Evolutionary conservation across 208 protist species (phyloP).

Genomic region (Acanthamoeba sp.): DNA sequence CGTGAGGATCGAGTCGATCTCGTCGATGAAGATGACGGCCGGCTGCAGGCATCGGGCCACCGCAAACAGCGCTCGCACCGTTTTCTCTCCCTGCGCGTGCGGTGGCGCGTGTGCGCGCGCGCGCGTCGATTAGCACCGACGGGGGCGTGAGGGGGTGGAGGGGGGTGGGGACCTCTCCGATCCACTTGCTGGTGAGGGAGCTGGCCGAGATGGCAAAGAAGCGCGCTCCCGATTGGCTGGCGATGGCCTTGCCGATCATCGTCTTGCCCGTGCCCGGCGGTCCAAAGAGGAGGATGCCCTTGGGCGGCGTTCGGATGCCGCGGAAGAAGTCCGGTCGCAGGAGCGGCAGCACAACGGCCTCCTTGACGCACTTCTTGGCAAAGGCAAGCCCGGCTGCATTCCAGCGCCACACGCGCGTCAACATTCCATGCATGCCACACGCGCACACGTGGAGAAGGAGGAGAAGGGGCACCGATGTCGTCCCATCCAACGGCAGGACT

Average conservation of each 20-base stretch:
- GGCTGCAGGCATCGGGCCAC: conserved; percentile 89
- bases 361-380: conserved; percentile 87
- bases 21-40: conserved; percentile 95
- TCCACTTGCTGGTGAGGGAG: conserved; percentile 93
- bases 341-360: conserved; percentile 88
- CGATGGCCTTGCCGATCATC: conserved; percentile 92
- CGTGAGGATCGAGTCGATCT: conserved; percentile 93
- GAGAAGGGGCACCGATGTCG: background rate
- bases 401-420: background rate
- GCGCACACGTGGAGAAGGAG: background rate
- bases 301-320: conserved; percentile 86
- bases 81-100: conserved; percentile 89
- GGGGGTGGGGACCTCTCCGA: conserved; percentile 81
- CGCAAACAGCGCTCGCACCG: conserved; percentile 92
- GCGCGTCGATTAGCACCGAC: too few species aligned
- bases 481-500: conserved; percentile 60
- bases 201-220: conserved; percentile 93
- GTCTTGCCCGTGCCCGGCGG: conserved; percentile 91
- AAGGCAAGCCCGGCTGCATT: conserved; percentile 85
- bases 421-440: background rate
- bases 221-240: conserved; percentile 87
- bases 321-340: conserved; percentile 89
- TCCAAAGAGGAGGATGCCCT: conserved; percentile 91
- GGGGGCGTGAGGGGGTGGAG: too few species aligned
- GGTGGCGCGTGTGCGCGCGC: conserved; percentile 31